Evolutionary conservation across 2,329 filamentous ascomycete species (phyloP), one percentile per base, ranked within the genome.

Genomic region (Phoma sp.): DNA sequence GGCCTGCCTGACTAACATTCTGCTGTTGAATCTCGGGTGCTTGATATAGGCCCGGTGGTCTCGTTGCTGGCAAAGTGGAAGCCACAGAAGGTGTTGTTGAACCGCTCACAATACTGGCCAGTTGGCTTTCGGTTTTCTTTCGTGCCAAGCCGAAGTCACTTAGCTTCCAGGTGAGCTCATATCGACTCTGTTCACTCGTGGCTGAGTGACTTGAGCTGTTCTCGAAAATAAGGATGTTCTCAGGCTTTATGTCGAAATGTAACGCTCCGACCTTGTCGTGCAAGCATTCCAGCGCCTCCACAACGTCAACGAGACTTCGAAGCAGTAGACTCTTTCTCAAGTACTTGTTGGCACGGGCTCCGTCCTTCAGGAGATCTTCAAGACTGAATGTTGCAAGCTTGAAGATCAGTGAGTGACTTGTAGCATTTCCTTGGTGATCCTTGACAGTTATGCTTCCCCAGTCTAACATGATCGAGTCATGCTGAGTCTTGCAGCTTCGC

Each of bases 201-300:
- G 23, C 27, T 2, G 41, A 24, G 10, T 14, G 23, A 35, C 40
- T 45, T 8, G 25, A 37, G 9, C 25, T 25, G 14, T 18, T 45
- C 18, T 52, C 41, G 7, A 46, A 52, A 2, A 52, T 29, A 14
- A 52, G 6, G 18, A 52, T 52, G n/a, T 52, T 52, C 11, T 46
- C 48, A 2, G 40, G 41, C 27, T 52, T 52, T 22, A 52, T 46
- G 27, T 52, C 41, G 5, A 52, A 36, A 40, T 52, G 48, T 10
- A 52, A 14, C 4, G n/a, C 22, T 3, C 36, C 22, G 14, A 52
- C 5, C 6, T 35, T 46, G 3, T 52, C 38, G 18, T 52, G 48
- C 14, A 52, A 41, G 36, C 9, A 45, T 13, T 25, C 48, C 3
- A 52, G 7, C 1, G 48, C 48, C 14, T 52, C 35, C 14, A 52